Conservation (phyloP, 179 eudicot genomes). For the Pouteria campechiana region DNA sequence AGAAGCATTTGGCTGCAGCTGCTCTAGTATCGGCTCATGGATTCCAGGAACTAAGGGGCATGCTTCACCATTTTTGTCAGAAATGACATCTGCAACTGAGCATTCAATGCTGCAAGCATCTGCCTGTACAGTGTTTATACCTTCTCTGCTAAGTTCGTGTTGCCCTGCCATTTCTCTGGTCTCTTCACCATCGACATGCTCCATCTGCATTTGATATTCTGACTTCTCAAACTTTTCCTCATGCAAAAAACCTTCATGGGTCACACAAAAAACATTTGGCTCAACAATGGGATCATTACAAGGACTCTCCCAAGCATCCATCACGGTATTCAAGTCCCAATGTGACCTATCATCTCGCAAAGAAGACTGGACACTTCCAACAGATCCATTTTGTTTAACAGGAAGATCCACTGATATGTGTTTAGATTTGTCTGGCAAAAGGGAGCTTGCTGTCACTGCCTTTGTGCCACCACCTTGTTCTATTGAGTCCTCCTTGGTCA, state of each 20-base stretch:
- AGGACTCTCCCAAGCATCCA: conserved; percentile 65
- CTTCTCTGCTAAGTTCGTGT: too few relatives aligned
- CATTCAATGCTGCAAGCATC: too few relatives aligned
- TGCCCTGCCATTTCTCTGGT: neutral
- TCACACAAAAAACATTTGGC: conserved; percentile 7
- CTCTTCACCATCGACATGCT: neutral
- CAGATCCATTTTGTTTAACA: conserved; percentile 16
- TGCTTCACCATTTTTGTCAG: too few relatives aligned
- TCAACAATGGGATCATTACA: conserved; percentile 15
- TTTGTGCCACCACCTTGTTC: too few relatives aligned
- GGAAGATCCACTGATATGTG: conserved; percentile 7
- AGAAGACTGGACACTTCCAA: conserved; percentile 11
- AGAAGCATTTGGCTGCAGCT: too few relatives aligned
- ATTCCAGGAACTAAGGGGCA: too few relatives aligned
- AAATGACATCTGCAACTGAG: too few relatives aligned
- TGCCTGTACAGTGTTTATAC: too few relatives aligned
- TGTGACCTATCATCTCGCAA: conserved; percentile 29
- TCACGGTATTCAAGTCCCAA: conserved; percentile 61
- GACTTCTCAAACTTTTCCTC: conserved; percentile 6
- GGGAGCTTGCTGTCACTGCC: too few relatives aligned
- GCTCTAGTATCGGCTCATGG: too few relatives aligned
- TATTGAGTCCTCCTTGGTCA: too few relatives aligned
- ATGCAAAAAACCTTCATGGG: conserved; percentile 1
- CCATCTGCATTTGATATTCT: conserved; percentile 7
- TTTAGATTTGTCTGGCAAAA: conserved; percentile 8